Conservation (phyloP, 345 rosid species). For the Moricandia arvensis region DNA sequence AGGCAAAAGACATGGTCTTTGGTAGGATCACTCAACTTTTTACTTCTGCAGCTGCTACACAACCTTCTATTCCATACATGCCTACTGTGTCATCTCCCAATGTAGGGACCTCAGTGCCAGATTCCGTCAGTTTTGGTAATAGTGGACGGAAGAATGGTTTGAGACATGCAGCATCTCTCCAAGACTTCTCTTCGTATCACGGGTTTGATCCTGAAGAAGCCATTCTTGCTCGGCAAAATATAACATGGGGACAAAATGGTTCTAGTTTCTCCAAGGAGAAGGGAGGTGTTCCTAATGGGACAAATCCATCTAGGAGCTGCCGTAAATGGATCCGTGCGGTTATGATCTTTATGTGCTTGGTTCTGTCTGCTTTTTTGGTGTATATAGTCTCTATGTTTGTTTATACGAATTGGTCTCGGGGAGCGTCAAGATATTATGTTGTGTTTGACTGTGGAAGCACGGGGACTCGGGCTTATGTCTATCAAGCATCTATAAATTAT, state of each 20-base stretch:
- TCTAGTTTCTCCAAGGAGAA: slow-evolving; percentile 88
- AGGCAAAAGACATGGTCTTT: slow-evolving; percentile 50
- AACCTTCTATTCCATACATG: slow-evolving; percentile 33
- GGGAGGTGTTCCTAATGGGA: slow-evolving; percentile 46
- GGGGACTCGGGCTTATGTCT: slow-evolving; percentile 89
- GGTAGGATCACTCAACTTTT: slow-evolving; percentile 55
- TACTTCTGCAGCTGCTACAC: slow-evolving; percentile 42
- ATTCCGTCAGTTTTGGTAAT: slow-evolving; percentile 41
- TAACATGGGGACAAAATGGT: slow-evolving; percentile 50
- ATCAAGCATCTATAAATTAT: slow-evolving; percentile 61
- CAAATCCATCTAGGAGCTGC: slow-evolving; percentile 34
- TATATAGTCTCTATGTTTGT: slow-evolving; percentile 54
- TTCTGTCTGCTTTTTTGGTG: slow-evolving; percentile 55
- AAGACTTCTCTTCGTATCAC: slow-evolving; percentile 68
- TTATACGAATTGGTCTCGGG: slow-evolving; percentile 72
- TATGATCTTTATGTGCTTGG: slow-evolving; percentile 50
- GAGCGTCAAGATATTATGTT: slow-evolving; percentile 74
- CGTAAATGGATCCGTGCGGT: slow-evolving; percentile 65
- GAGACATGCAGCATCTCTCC: slow-evolving; percentile 83
- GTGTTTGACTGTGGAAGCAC: slow-evolving; percentile 99
- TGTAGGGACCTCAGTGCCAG: slow-evolving; percentile 37
- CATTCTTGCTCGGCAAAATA: slow-evolving; percentile 25
- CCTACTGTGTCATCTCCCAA: slow-evolving; percentile 50
- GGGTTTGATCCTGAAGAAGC: slow-evolving; percentile 60
- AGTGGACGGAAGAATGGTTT: slow-evolving; percentile 52